Percentiles rank a stretch among this genome's conserved stretches.
Evolutionary conservation across 31 red algal genomes (phyloP).

Genomic region (Porphyra umbilicalis): DNA sequence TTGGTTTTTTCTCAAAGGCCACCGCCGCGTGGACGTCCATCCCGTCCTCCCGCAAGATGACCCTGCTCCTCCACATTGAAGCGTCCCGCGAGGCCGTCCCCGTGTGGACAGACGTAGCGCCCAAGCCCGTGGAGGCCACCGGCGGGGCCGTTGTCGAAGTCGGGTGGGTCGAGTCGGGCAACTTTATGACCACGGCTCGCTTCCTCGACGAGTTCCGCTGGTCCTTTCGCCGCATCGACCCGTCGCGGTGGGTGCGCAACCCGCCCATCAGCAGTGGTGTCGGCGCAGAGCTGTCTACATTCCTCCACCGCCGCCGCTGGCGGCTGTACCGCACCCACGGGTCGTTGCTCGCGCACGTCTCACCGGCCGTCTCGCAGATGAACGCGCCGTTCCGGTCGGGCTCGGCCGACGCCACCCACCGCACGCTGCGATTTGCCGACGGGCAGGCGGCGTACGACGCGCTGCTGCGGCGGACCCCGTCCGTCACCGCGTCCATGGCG

Average conservation of each 20-base stretch:
- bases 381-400: slow-evolving; percentile 49
- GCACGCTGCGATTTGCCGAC: slow-evolving; percentile 64
- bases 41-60: slow-evolving; percentile 39
- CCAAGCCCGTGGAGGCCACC: slow-evolving; percentile 6
- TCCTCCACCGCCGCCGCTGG: slow-evolving; percentile 14
- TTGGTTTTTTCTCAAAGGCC: slow-evolving; percentile 32
- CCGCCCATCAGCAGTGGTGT: slow-evolving; percentile 82
- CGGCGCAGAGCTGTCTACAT: slow-evolving; percentile 54
- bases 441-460: slow-evolving; percentile 37
- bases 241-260: slow-evolving; percentile 56
- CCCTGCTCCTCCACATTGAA: slow-evolving; percentile 90
- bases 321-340: slow-evolving; percentile 60
- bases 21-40: slow-evolving; percentile 35
- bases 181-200: slow-evolving; percentile 47
- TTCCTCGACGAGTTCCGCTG: slow-evolving; percentile 62
- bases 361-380: slow-evolving; percentile 59
- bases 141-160: slow-evolving; percentile 19
- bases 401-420: slow-evolving; percentile 7
- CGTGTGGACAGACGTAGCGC: slow-evolving; percentile 66
- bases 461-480: slow-evolving; percentile 23
- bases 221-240: slow-evolving; percentile 46
- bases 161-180: slow-evolving; percentile 90
- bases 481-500: slow-evolving; percentile 69
- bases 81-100: slow-evolving; percentile 37
- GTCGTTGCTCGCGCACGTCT: slow-evolving; percentile 74